Evolutionary conservation across 108 stramenopile genomes (phyloP).

Genomic region (Nitzschia sp.): DNA sequence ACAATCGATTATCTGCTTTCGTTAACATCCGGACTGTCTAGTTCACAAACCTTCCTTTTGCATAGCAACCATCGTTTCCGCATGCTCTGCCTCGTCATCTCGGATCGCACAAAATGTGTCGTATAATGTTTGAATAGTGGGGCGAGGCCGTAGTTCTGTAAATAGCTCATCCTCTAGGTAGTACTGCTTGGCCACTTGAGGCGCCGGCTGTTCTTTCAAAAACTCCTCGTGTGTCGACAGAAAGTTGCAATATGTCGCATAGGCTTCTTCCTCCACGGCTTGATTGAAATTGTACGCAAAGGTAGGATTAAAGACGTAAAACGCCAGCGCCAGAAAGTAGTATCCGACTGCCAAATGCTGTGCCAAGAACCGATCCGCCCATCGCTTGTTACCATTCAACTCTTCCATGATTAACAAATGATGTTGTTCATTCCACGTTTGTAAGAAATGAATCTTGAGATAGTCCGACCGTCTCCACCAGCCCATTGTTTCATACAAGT

Average conservation of each 20-base stretch:
- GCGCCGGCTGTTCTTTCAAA: slow-evolving; percentile 62
- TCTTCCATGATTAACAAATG: slow-evolving; percentile 79
- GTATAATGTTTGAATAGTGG: slow-evolving; percentile 45
- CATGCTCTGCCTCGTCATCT: slow-evolving; percentile 69
- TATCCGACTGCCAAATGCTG: slow-evolving; percentile 87
- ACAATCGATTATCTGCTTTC: too few relatives aligned
- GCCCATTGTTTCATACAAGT: slow-evolving; percentile 90
- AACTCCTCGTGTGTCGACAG: slow-evolving; percentile 62
- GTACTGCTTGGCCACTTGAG: slow-evolving; percentile 61
- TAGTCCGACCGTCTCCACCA: slow-evolving; percentile 80
- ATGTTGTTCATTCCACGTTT: slow-evolving; percentile 63
- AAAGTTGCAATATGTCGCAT: slow-evolving; percentile 79
- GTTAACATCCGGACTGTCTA: neutral
- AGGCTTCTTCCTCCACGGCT: slow-evolving; percentile 80
- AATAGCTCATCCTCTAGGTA: slow-evolving; percentile 60
- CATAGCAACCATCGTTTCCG: slow-evolving; percentile 35
- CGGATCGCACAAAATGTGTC: slow-evolving; percentile 62
- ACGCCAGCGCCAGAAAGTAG: slow-evolving; percentile 59
- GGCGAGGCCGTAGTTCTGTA: slow-evolving; percentile 36
- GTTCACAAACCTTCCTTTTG: neutral
- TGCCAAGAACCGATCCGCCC: slow-evolving; percentile 78
- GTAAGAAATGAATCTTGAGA: slow-evolving; percentile 87
- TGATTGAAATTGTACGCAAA: slow-evolving; percentile 79
- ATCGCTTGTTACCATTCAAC: slow-evolving; percentile 81
- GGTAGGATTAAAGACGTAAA: slow-evolving; percentile 61